Percentiles rank a stretch among this genome's conserved stretches.
Conservation (phyloP, 1,139 yeast species). For the Suhomyces wounanorum region DNA sequence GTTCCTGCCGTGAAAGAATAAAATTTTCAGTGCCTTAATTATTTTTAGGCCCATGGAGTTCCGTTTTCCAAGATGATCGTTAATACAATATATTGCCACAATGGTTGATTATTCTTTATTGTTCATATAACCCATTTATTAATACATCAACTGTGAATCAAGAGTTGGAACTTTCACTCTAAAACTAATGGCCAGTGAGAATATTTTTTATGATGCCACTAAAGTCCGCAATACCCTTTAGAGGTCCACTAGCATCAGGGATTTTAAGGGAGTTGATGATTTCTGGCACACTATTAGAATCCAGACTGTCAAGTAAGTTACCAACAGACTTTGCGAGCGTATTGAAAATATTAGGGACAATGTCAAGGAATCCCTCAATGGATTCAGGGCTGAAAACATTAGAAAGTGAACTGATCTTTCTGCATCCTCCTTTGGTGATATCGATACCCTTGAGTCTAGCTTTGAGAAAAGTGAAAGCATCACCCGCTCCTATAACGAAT, state of each 20-base stretch:
- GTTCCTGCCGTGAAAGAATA: too few relatives aligned
- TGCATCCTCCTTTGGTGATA: not conserved
- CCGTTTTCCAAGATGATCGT: too few relatives aligned
- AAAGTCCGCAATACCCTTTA: not conserved
- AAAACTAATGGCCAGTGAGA: too few relatives aligned
- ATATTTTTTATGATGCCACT: not conserved
- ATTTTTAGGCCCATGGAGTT: too few relatives aligned
- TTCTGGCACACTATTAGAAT: not conserved
- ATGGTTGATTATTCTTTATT: too few relatives aligned
- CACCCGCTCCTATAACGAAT: constrained; percentile 18
- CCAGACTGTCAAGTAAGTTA: not conserved
- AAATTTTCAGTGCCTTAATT: too few relatives aligned
- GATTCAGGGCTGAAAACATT: not conserved
- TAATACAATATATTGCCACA: too few relatives aligned
- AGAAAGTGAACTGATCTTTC: constrained; percentile 1
- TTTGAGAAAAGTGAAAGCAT: constrained; percentile 19
- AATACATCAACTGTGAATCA: too few relatives aligned
- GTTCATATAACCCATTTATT: too few relatives aligned
- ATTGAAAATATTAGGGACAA: not conserved
- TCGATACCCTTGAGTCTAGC: constrained; percentile 5
- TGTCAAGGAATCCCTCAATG: not conserved
- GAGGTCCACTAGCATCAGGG: not conserved
- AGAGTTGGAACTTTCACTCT: too few relatives aligned
- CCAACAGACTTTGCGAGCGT: not conserved
- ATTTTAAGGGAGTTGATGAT: too few relatives aligned